Conservation (phyloP, 169 alveolate species). For the Eimeria necatrix region DNA sequence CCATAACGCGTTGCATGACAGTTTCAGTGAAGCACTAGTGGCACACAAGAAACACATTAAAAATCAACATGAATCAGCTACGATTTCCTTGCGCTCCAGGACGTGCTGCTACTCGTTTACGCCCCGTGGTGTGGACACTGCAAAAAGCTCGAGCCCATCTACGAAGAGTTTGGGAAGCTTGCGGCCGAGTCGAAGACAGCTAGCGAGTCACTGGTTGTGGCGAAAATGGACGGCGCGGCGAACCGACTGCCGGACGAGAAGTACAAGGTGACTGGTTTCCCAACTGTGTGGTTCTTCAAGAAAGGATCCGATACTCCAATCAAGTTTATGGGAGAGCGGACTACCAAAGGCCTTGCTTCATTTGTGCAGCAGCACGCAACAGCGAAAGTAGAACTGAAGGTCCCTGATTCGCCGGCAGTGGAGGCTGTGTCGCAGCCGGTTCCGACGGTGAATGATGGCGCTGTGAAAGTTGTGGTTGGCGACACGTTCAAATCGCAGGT, state of each 20-base stretch:
- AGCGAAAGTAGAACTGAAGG: conserved; percentile 6
- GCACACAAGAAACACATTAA: not conserved
- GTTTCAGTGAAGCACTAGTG: not conserved
- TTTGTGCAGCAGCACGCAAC: conserved; percentile 53
- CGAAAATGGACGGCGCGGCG: not conserved
- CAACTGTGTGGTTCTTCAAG: conserved; percentile 67
- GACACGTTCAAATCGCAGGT: conserved; percentile 81
- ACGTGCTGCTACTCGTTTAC: conserved; percentile 96
- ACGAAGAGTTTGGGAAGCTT: conserved; percentile 82
- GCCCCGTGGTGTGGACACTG: conserved; percentile 99
- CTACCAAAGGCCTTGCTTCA: conserved; percentile 32
- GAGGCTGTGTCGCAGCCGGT: conserved; percentile 88
- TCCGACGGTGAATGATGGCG: conserved; percentile 91
- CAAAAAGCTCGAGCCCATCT: conserved; percentile 94
- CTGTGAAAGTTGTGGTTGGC: conserved; percentile 87
- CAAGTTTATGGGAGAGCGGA: conserved; percentile 65
- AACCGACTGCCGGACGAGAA: conserved; percentile 46
- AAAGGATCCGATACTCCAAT: conserved; percentile 70
- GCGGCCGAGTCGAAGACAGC: conserved; percentile 78
- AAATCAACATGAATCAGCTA: not conserved
- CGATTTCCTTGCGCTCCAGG: conserved; percentile 71
- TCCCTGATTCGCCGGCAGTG: not conserved
- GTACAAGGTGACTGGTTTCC: conserved; percentile 61
- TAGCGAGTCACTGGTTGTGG: not conserved
- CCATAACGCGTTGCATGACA: not conserved